Conservation (phyloP, 2,329 filamentous ascomycete genomes). For the Emydomyces testavorans region DNA sequence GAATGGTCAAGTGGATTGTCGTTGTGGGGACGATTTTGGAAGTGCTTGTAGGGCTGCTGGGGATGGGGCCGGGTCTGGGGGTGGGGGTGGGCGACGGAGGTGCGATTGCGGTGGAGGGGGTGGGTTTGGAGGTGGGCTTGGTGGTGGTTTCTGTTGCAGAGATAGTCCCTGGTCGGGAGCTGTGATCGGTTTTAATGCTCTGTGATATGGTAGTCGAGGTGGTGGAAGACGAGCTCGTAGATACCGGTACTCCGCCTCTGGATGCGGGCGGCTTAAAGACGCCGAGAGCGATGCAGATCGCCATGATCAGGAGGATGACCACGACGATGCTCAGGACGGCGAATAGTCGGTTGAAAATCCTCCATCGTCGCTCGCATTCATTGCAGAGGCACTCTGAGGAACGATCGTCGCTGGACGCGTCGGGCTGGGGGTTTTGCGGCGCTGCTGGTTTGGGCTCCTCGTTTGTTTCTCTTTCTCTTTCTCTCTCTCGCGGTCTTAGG, state of each 20-base stretch:
- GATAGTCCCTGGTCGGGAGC: not conserved
- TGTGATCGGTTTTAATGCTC: not conserved
- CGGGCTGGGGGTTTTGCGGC: not conserved
- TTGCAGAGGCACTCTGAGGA: not conserved
- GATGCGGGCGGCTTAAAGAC: not conserved
- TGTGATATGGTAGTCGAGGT: not conserved
- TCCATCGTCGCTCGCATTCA: slow-evolving; percentile 1
- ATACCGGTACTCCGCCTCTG: not conserved
- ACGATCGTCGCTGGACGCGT: not conserved
- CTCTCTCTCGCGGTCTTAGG: too few relatives aligned
- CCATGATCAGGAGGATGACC: not conserved
- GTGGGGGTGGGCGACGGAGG: not conserved
- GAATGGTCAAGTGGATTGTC: too few relatives aligned
- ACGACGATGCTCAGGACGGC: slow-evolving; percentile 2
- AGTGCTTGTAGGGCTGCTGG: too few relatives aligned
- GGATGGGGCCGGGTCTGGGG: too few relatives aligned
- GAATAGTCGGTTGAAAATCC: not conserved
- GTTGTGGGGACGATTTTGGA: too few relatives aligned
- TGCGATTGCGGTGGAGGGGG: not conserved
- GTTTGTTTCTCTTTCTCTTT: not conserved
- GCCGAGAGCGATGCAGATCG: not conserved
- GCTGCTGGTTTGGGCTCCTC: not conserved
- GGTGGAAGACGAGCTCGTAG: not conserved
- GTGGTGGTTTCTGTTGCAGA: not conserved
- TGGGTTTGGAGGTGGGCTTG: not conserved